Evolutionary conservation across 129 eudicot species (phyloP).

Genomic region (Glebionis coronaria): DNA sequence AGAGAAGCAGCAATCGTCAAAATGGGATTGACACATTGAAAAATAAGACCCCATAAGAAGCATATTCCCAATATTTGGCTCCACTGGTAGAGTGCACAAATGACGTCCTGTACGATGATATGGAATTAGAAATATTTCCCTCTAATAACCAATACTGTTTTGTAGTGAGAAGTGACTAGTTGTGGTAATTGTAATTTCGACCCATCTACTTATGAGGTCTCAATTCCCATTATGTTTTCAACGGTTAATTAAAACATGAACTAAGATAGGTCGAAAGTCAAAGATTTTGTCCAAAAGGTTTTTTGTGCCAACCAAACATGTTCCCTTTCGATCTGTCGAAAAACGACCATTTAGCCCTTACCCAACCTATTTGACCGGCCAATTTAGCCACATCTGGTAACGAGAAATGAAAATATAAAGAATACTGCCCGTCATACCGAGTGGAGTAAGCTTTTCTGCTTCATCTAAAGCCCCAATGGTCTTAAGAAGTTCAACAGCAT

Average conservation of each 20-base stretch:
- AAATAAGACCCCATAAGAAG: conserved; percentile 96
- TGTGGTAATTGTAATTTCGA: neutral
- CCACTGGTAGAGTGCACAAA: conserved; percentile 91
- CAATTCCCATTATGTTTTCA: neutral
- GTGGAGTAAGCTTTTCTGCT: conserved; percentile 88
- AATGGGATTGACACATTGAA: conserved; percentile 89
- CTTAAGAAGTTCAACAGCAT: conserved; percentile 92
- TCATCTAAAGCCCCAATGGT: conserved; percentile 95
- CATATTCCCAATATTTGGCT: conserved; percentile 97
- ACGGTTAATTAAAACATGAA: neutral
- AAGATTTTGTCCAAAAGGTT: neutral
- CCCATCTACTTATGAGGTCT: neutral
- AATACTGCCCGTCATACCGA: conserved; percentile 44
- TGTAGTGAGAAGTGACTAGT: neutral
- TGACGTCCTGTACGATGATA: conserved; percentile 66
- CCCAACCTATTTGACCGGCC: neutral
- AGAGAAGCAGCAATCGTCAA: conserved; percentile 93
- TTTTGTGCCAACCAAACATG: neutral
- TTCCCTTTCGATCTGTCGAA: neutral
- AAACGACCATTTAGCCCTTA: neutral
- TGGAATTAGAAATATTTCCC: neutral
- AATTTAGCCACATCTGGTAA: neutral
- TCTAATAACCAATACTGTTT: neutral
- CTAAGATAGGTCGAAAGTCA: neutral
- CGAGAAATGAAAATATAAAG: neutral